Percentiles rank a stretch among this genome's conserved stretches.
Evolutionary conservation across 2,329 filamentous ascomycete species (phyloP).

Genomic region (Trichoderma asperellum): DNA sequence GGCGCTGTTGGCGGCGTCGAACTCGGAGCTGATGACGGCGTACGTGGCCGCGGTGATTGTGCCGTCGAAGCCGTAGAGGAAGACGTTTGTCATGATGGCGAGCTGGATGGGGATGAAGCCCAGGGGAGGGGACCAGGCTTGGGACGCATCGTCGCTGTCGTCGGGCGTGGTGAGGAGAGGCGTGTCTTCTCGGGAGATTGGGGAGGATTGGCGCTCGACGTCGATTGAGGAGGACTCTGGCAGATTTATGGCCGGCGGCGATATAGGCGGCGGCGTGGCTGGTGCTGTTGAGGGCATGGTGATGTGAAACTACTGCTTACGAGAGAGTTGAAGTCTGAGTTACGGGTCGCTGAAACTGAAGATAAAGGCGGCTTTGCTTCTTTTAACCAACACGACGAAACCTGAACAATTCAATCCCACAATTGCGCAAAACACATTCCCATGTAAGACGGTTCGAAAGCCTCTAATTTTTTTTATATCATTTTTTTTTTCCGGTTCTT

Average conservation of each 20-base stretch:
- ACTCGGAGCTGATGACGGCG: slow-evolving; percentile 74
- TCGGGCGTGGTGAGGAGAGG: slow-evolving; percentile 34
- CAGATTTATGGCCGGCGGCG: neutral
- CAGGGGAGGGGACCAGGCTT: slow-evolving; percentile 51
- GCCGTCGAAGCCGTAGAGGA: slow-evolving; percentile 69
- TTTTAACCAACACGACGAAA: neutral
- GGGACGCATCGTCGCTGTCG: slow-evolving; percentile 30
- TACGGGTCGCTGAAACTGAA: neutral
- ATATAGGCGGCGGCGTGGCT: neutral
- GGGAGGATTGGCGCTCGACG: neutral
- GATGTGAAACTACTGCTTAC: neutral
- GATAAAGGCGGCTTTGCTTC: neutral
- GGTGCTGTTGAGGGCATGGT: neutral
- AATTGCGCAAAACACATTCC: neutral
- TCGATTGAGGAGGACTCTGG: neutral
- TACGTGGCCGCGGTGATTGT: slow-evolving; percentile 76
- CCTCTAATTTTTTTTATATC: neutral
- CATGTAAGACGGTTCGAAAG: neutral
- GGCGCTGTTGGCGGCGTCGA: slow-evolving; percentile 70
- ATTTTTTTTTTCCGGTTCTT: too few species aligned
- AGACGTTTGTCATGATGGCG: slow-evolving; percentile 63
- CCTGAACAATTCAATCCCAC: neutral
- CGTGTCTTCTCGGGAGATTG: neutral
- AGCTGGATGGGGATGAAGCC: slow-evolving; percentile 63
- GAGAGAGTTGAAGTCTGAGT: neutral